These are phyloP conservation scores for Silybum marianum DNA, from an alignment of 129 eudicot genomes.

Conservation along the genomic window DNA sequence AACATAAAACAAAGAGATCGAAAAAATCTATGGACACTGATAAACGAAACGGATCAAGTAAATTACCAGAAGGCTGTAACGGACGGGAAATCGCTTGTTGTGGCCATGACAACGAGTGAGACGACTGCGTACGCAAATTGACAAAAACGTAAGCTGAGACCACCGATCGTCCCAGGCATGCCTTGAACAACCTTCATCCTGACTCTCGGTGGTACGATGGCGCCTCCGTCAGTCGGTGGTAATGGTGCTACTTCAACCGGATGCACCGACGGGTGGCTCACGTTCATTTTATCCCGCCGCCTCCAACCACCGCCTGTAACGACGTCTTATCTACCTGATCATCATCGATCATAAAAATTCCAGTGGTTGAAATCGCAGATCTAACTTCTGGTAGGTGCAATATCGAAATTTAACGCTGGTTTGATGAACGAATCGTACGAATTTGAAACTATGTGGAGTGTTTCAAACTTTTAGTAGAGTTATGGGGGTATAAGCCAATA, in stretches of 20 bases:
- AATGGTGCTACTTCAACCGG: conserved; percentile 66
- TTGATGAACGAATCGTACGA: conserved; percentile 26
- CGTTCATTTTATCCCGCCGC: conserved; percentile 50
- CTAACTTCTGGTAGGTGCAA: conserved; percentile 28
- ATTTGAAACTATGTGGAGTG: conserved; percentile 10
- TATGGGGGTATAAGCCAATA: conserved; percentile 23
- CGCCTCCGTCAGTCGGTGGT: conserved; percentile 61
- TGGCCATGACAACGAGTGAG: conserved; percentile 68
- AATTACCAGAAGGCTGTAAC: conserved; percentile 85
- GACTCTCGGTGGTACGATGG: conserved; percentile 44
- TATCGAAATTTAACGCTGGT: conserved; percentile 1
- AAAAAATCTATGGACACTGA: neutral
- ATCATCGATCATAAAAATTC: conserved; percentile 25
- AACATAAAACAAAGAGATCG: conserved; percentile 15
- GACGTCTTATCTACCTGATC: conserved; percentile 30
- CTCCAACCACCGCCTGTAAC: conserved; percentile 32
- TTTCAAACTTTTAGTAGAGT: conserved; percentile 14
- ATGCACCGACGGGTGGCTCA: conserved; percentile 73
- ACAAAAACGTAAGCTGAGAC: conserved; percentile 53
- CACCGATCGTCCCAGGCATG: conserved; percentile 86
- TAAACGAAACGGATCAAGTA: neutral
- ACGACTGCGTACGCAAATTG: conserved; percentile 72
- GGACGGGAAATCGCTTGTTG: conserved; percentile 79
- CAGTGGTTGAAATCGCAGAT: conserved; percentile 27
- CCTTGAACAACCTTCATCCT: conserved; percentile 83